A percentile compares a stretch with the other conserved stretches of the same genome.
Evolutionary conservation across 306 rosid species (phyloP).

Genomic region (Lathyrus oleraceus): DNA sequence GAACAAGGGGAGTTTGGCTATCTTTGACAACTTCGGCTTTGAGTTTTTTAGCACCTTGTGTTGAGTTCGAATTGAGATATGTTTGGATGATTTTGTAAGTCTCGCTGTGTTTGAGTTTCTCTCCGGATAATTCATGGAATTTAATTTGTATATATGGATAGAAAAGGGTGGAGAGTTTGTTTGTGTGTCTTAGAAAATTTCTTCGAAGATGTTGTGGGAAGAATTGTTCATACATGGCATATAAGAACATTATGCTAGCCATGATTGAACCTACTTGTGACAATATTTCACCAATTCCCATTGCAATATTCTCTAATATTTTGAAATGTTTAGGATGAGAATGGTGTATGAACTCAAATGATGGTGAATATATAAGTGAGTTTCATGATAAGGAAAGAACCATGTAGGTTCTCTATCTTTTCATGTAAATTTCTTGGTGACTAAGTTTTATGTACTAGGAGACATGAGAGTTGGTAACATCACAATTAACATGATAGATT

Average conservation of each 20-base stretch:
- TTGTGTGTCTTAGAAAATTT: neutral
- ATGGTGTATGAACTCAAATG: neutral
- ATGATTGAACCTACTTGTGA: constrained; percentile 38
- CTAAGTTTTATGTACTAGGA: neutral
- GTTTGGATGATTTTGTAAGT: constrained; percentile 40
- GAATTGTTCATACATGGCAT: constrained; percentile 34
- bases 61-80: constrained; percentile 42
- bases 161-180: neutral
- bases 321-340: neutral
- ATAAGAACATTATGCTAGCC: constrained; percentile 42
- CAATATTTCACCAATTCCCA: constrained; percentile 22
- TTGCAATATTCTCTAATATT: neutral
- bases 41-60: constrained; percentile 40
- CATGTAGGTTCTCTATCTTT: neutral
- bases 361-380: neutral
- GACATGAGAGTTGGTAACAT: neutral
- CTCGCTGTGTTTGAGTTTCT: constrained; percentile 32
- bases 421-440: neutral
- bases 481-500: neutral
- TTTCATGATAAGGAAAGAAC: neutral
- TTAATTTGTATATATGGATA: constrained; percentile 52
- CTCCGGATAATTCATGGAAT: constrained; percentile 42
- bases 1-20: constrained; percentile 40
- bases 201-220: constrained; percentile 30
- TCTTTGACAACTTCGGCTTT: constrained; percentile 52